Percentiles rank a stretch among this genome's conserved stretches.
Evolutionary conservation across 805 yeast genomes (phyloP).

Genomic region (Myxozyma monticola): DNA sequence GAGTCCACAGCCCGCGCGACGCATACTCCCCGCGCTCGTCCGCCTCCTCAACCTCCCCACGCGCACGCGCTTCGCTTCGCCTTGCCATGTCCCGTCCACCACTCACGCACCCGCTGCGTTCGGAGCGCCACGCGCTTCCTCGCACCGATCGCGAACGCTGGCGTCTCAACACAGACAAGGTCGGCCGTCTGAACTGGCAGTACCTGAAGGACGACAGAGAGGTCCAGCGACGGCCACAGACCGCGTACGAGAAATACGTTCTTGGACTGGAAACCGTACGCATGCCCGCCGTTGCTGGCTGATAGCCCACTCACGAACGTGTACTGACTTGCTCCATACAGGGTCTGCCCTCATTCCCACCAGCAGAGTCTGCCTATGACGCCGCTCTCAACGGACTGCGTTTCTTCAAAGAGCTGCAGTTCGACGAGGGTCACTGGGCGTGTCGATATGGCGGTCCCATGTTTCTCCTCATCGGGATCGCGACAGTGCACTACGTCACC

Average conservation of each 20-base stretch:
- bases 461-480: slow-evolving; percentile 92
- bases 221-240: slow-evolving; percentile 41
- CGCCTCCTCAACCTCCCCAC: background rate
- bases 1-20: no score
- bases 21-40: no score
- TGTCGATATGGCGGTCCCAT: slow-evolving; percentile 96
- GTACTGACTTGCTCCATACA: slow-evolving; percentile 17
- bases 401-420: slow-evolving; percentile 71
- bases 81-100: slow-evolving; percentile 19
- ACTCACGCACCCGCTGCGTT: slow-evolving; percentile 33
- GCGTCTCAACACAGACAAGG: slow-evolving; percentile 67
- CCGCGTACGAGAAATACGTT: slow-evolving; percentile 57
- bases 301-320: background rate
- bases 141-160: slow-evolving; percentile 70
- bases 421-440: slow-evolving; percentile 77
- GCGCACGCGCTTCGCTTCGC: background rate
- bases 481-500: slow-evolving; percentile 71
- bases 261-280: slow-evolving; percentile 42
- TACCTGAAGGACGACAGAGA: slow-evolving; percentile 49
- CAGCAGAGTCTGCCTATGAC: slow-evolving; percentile 49
- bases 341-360: slow-evolving; percentile 40
- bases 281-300: background rate
- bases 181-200: slow-evolving; percentile 69
- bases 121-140: slow-evolving; percentile 69
- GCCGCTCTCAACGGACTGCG: slow-evolving; percentile 74